phyloP scores from a whole-genome alignment of 208 protist genomes.

The Crithidia mellificae region DNA sequence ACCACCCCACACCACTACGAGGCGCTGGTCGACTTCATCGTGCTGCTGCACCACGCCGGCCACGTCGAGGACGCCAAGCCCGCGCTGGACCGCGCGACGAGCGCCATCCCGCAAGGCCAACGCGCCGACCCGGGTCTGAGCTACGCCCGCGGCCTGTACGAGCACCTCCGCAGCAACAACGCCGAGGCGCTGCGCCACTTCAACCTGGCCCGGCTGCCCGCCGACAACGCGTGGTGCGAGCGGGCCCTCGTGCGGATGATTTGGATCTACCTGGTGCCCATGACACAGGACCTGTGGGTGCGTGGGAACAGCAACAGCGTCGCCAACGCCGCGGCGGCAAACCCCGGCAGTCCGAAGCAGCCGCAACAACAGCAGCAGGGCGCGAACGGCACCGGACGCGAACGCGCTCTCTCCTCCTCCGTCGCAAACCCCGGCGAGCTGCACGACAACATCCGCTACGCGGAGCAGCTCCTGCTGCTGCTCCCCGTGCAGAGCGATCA shows the following conservation, averaged over 20 bases:
- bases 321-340: constrained; percentile 40
- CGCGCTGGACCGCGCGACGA: constrained; percentile 51
- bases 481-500: constrained; percentile 56
- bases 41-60: constrained; percentile 70
- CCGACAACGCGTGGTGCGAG: constrained; percentile 82
- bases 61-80: constrained; percentile 54
- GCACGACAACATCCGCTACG: constrained; percentile 77
- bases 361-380: neutral
- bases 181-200: constrained; percentile 89
- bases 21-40: constrained; percentile 90
- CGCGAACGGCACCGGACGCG: neutral
- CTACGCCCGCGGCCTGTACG: constrained; percentile 86
- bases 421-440: constrained; percentile 39
- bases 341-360: neutral
- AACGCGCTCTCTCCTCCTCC: neutral
- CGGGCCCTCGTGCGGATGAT: constrained; percentile 91
- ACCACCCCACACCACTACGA: constrained; percentile 87
- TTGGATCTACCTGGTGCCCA: constrained; percentile 93
- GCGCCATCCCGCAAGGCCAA: constrained; percentile 37
- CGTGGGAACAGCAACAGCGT: constrained; percentile 43
- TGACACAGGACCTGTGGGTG: constrained; percentile 77
- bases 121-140: constrained; percentile 72
- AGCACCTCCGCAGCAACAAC: constrained; percentile 73
- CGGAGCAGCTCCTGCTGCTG: constrained; percentile 84
- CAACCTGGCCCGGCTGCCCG: constrained; percentile 82